These are phyloP conservation scores for Usnea hakonensis DNA, from an alignment of 495 filamentous ascomycete species.

Conservation along the genomic window DNA sequence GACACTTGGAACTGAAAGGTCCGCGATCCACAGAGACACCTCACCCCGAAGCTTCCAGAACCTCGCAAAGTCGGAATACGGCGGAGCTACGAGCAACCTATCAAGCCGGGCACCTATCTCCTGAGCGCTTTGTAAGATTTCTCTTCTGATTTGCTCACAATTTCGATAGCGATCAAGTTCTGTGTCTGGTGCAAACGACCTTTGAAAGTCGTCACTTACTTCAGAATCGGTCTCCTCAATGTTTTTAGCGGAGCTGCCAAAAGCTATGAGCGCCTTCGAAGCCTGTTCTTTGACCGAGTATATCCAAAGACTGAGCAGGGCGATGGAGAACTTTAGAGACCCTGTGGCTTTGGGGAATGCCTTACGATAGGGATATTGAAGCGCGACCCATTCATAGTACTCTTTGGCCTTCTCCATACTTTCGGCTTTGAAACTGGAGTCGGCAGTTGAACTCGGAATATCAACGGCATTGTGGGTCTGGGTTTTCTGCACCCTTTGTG, in stretches of 20 bases:
- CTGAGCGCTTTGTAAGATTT: conserved; percentile 39
- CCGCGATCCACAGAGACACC: conserved; percentile 59
- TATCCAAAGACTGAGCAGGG: conserved; percentile 62
- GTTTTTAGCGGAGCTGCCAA: not conserved
- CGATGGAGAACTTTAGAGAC: conserved; percentile 54
- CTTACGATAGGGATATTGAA: conserved; percentile 55
- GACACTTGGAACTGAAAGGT: conserved; percentile 38
- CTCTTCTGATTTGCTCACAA: conserved; percentile 18
- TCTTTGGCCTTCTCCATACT: conserved; percentile 50
- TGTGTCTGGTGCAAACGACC: not conserved
- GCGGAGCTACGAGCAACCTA: conserved; percentile 51
- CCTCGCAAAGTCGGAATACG: conserved; percentile 51
- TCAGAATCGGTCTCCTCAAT: not conserved
- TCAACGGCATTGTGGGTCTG: not conserved
- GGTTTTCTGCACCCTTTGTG: conserved; percentile 19
- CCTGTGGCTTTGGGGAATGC: conserved; percentile 36
- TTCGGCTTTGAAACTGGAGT: conserved; percentile 35
- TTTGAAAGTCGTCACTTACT: not conserved
- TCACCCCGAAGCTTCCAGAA: conserved; percentile 58
- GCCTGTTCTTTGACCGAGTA: conserved; percentile 42
- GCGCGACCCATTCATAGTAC: conserved; percentile 61
- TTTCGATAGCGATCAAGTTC: not conserved
- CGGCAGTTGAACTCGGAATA: not conserved
- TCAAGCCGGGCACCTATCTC: conserved; percentile 59
- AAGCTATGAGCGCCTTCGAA: not conserved